Evolutionary conservation across 495 filamentous ascomycete genomes (phyloP), one percentile per base, ranked within the genome.

Genomic region (Astrothelium macrocarpum): DNA sequence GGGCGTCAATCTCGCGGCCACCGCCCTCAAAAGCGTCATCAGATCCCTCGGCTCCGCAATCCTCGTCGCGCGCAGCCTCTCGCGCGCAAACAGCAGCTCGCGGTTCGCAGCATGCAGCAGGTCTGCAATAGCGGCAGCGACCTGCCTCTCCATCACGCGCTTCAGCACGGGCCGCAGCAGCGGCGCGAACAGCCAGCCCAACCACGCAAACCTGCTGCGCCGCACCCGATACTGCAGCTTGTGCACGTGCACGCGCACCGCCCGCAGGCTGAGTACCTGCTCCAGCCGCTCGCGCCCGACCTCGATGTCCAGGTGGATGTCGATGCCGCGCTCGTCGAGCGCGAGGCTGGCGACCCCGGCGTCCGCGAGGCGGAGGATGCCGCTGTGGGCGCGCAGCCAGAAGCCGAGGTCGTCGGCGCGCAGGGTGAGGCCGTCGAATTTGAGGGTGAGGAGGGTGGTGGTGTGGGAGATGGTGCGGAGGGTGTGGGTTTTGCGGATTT

Each of bases 351-450:
- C 89, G 36, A 96, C 88, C 25, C 93, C 93, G 70, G 91, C 82
- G 70, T 95, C 90, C 32, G 81, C 82, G 25, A 95, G 76, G 36
- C 81, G 84, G 66, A 87, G 76, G 2, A 85, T 66, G 5, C 89
- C 85, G 12, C 83, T 80, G 71, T 92, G 90, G 0, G 85, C 80
- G 36, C 82, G 80, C 39, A 88, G 73, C 80, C 84, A 85, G 78
- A 91, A 96, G 34, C 93, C 93, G 25, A 96, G 81, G 53, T 96
- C 91, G 34, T 90, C 82, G 14, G 91, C 91, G 58, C 86, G 85
- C 65, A 94, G 75, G 14, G 90, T 90, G 7, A 97, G 77, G 0
- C 92, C 92, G 68, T 87, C 82, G 46, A 96, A 71, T 61, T 87
- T 89, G 65, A 94, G 78, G 0, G 87, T 89, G 65, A 93, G 81